Conservation (phyloP, 2,329 filamentous ascomycete species). For the Epichloe amarillans region DNA sequence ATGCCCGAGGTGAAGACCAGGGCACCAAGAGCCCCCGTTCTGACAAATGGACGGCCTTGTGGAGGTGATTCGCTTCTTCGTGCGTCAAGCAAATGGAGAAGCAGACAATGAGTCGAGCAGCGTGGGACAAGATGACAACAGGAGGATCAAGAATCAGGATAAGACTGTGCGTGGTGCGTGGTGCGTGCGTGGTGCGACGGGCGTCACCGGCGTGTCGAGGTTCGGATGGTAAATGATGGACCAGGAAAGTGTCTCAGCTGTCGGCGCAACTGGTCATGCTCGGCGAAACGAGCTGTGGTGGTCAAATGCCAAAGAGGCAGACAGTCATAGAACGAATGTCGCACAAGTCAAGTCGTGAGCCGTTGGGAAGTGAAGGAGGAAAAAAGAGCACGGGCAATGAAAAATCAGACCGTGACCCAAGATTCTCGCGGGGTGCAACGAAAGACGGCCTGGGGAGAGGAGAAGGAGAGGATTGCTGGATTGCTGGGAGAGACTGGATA, state of each 20-base stretch:
- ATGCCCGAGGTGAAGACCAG: neutral
- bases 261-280: constrained; percentile 2
- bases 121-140: neutral
- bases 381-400: neutral
- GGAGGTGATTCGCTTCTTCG: neutral
- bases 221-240: constrained; percentile 3
- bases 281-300: neutral
- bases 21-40: neutral
- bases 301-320: neutral
- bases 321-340: neutral
- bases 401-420: too few relatives aligned
- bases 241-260: constrained; percentile 4
- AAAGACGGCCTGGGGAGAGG: neutral
- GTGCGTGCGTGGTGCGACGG: neutral
- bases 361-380: neutral
- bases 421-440: too few relatives aligned
- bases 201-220: neutral
- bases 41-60: neutral
- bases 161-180: neutral
- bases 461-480: neutral
- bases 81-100: neutral
- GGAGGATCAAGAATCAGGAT: neutral
- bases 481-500: too few relatives aligned
- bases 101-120: neutral
- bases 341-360: neutral